Evolutionary conservation across 2,329 filamentous ascomycete species (phyloP), one percentile per base, ranked within the genome.

Genomic region (Arthrobotrys pseudoclavata): DNA sequence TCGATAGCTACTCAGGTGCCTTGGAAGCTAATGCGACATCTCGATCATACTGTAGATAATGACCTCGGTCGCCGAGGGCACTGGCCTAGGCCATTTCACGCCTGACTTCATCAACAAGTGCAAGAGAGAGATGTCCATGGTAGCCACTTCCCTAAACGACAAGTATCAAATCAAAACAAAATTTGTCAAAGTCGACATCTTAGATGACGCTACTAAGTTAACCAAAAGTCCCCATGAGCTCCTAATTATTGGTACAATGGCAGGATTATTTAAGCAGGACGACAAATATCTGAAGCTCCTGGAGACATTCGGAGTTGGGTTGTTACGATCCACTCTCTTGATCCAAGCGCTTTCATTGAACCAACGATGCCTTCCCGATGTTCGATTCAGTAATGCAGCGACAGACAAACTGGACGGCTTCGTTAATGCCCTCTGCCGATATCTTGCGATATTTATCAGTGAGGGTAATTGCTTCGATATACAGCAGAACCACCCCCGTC

Each of bases 61-160:
- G 83, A 85, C 87, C 20, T 80, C 87, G 6, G 85, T 85, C 82
- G 81, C 48, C 15, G 80, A 68, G 77, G 76, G 64, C 57, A 74
- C 64, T 34, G 69, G 57, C n/a, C 45, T 53, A 29, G 63, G 48
- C 13, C 67, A 53, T 13, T 70, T 76, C 60, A 50, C 52, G 13
- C 48, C 57, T 12, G 29, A 42, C 18, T 69, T 74, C n/a, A 37
- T 55, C 45, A 45, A 53, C 24, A 62, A 64, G 15, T 61, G 42
- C 15, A 48, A 29, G 9, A 18, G 42, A 18, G 66, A 70, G 20
- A 47, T 62, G 20, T 40, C 26, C 15, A 34, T 47, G 3, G 60
- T 61, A 2, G 31, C 57, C n/a, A 37, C n/a, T 12, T 10, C 45
- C 18, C 40, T 76, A 1, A 34, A 62, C n/a, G 24, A 47, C 9